Conservation (phyloP, 2,329 filamentous ascomycete genomes). For the Fusarium sp. region DNA sequence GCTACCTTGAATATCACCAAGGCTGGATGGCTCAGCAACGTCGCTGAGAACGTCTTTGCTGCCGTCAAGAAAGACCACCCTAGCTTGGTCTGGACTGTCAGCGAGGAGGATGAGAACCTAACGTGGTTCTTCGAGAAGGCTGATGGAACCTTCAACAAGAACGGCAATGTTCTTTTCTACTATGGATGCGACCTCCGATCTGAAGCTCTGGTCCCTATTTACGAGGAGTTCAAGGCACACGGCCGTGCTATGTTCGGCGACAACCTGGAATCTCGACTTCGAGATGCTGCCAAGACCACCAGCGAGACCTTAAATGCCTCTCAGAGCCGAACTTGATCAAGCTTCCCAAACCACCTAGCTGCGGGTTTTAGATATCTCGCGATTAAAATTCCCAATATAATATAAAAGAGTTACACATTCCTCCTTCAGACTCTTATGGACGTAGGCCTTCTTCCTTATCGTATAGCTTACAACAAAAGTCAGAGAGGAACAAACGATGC, state of each 20-base stretch:
- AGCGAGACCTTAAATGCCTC: slow-evolving; percentile 57
- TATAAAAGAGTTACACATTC: background rate
- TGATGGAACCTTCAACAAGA: slow-evolving; percentile 86
- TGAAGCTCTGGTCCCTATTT: slow-evolving; percentile 78
- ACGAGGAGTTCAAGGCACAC: slow-evolving; percentile 79
- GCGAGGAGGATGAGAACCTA: slow-evolving; percentile 93
- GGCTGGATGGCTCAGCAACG: slow-evolving; percentile 91
- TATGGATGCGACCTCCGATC: slow-evolving; percentile 86
- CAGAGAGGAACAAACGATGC: background rate
- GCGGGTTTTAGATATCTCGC: background rate
- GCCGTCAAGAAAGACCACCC: slow-evolving; percentile 94
- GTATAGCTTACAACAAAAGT: background rate
- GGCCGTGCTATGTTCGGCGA: slow-evolving; percentile 89
- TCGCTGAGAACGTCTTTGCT: slow-evolving; percentile 93
- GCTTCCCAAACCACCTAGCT: background rate
- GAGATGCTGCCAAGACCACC: slow-evolving; percentile 77
- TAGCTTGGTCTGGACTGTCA: slow-evolving; percentile 95
- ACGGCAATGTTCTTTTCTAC: slow-evolving; percentile 95
- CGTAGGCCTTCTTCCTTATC: background rate
- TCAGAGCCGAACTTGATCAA: slow-evolving; percentile 37
- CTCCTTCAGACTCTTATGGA: background rate
- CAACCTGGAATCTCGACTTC: slow-evolving; percentile 87
- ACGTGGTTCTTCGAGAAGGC: slow-evolving; percentile 99
- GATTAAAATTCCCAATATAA: background rate
- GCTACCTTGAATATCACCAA: slow-evolving; percentile 94